Conservation (phyloP, 2,329 filamentous ascomycete genomes). For the Calycina marina region DNA sequence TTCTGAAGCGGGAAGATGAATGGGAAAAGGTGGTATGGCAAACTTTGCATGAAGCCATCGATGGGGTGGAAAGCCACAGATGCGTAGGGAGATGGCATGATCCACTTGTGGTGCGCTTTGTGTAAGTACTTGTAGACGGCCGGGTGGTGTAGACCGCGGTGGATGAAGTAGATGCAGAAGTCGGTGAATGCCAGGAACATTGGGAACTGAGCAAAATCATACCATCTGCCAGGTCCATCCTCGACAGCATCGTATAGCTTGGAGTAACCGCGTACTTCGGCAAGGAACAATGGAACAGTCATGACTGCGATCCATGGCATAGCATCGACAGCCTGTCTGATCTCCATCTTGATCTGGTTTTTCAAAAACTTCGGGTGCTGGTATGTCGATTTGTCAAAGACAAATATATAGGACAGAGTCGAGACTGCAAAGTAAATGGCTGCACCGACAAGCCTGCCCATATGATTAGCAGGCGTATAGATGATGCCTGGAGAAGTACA, state of each 20-base stretch:
- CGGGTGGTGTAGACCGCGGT: conserved; percentile 72
- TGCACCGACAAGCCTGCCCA: conserved; percentile 64
- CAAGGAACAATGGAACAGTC: conserved; percentile 68
- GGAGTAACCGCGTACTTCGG: conserved; percentile 70
- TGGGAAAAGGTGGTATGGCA: conserved; percentile 88
- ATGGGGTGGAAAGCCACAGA: conserved; percentile 90
- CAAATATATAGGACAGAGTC: conserved; percentile 67
- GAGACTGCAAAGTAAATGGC: conserved; percentile 77
- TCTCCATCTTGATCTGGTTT: conserved; percentile 80
- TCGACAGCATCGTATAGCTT: conserved; percentile 73
- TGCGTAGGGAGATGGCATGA: conserved; percentile 90
- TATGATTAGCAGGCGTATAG: neutral
- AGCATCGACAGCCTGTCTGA: conserved; percentile 59
- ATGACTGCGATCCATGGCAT: conserved; percentile 74
- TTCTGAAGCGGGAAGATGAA: conserved; percentile 91
- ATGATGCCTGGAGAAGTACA: conserved; percentile 16
- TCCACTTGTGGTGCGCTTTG: conserved; percentile 99
- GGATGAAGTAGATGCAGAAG: conserved; percentile 82
- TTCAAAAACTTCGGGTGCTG: conserved; percentile 89
- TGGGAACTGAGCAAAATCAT: conserved; percentile 73
- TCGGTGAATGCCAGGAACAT: conserved; percentile 82
- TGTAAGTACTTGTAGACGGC: conserved; percentile 74
- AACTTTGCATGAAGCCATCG: conserved; percentile 75
- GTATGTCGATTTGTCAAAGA: conserved; percentile 84
- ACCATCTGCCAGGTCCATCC: conserved; percentile 63